Conservation (phyloP, 495 filamentous ascomycete genomes). For the Penicillium chermesinum region DNA sequence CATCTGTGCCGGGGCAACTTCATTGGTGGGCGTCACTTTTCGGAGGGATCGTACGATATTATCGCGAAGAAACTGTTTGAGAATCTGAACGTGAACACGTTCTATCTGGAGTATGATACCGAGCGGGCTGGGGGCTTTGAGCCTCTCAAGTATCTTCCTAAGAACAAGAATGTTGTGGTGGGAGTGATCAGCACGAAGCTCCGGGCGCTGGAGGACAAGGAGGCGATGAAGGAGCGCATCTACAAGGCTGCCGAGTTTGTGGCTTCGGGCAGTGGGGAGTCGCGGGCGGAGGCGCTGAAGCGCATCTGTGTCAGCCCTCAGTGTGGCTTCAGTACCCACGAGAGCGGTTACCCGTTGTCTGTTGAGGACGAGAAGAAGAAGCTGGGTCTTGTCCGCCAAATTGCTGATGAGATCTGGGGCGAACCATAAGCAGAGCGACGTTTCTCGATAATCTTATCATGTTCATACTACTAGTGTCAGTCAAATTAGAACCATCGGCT, state of each 20-base stretch:
- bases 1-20: slow-evolving; percentile 58
- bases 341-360: slow-evolving; percentile 55
- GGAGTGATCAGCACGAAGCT: slow-evolving; percentile 64
- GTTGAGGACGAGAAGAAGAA: slow-evolving; percentile 57
- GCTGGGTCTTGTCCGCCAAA: slow-evolving; percentile 41
- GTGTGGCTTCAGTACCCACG: slow-evolving; percentile 63
- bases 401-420: slow-evolving; percentile 48
- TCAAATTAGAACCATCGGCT: too few species aligned
- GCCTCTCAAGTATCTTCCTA: slow-evolving; percentile 56
- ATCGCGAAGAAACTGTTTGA: slow-evolving; percentile 62
- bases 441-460: background rate
- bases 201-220: slow-evolving; percentile 57
- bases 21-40: slow-evolving; percentile 51
- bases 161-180: slow-evolving; percentile 60
- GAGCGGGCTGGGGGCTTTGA: slow-evolving; percentile 61
- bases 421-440: slow-evolving; percentile 10
- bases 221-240: slow-evolving; percentile 52
- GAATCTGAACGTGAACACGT: slow-evolving; percentile 59
- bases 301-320: slow-evolving; percentile 61
- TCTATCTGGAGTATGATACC: slow-evolving; percentile 67
- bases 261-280: slow-evolving; percentile 41
- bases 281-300: slow-evolving; percentile 47
- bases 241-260: slow-evolving; percentile 57
- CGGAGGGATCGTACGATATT: slow-evolving; percentile 63
- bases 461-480: too few species aligned